Evolutionary conservation across 257 asterid species (phyloP).

Genomic region (Solanum clarkiae): DNA sequence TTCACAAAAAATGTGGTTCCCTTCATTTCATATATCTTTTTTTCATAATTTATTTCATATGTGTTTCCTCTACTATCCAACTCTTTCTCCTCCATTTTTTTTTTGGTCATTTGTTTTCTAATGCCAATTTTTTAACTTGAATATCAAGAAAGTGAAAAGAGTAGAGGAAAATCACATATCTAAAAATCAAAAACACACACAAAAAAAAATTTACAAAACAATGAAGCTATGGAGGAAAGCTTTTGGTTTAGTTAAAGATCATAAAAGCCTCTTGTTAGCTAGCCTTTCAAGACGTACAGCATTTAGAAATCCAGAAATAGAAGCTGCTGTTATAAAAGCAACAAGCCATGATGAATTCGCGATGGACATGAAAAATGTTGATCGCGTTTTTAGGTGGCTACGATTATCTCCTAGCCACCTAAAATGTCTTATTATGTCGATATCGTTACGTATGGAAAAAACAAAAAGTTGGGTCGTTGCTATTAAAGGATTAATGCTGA

Average conservation of each 20-base stretch:
- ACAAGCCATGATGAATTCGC: conserved; percentile 46
- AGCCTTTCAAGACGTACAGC: conserved; percentile 41
- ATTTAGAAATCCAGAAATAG: conserved; percentile 75
- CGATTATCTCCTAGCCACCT: conserved; percentile 54
- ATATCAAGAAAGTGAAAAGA: not conserved
- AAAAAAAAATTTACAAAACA: not conserved
- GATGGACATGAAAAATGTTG: conserved; percentile 31
- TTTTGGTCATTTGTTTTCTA: not conserved
- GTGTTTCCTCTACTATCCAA: not conserved
- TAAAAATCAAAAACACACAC: not conserved
- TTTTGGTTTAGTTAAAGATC: conserved; percentile 57
- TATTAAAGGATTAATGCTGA: conserved; percentile 53
- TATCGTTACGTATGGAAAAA: conserved; percentile 46
- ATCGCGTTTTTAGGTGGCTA: conserved; percentile 48
- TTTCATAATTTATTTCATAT: not conserved
- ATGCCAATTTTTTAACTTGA: not conserved
- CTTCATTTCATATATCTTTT: not conserved
- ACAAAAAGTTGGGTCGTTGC: conserved; percentile 62
- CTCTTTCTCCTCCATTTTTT: not conserved
- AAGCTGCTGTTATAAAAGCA: conserved; percentile 61
- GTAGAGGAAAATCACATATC: not conserved
- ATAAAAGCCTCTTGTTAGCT: conserved; percentile 51
- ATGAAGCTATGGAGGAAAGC: conserved; percentile 84
- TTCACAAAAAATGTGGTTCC: not conserved
- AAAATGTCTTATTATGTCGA: conserved; percentile 54